Percentiles rank a stretch among this genome's conserved stretches.
Evolutionary conservation across 805 yeast species (phyloP).

Genomic region (Schwanniomyces vanrijiae): DNA sequence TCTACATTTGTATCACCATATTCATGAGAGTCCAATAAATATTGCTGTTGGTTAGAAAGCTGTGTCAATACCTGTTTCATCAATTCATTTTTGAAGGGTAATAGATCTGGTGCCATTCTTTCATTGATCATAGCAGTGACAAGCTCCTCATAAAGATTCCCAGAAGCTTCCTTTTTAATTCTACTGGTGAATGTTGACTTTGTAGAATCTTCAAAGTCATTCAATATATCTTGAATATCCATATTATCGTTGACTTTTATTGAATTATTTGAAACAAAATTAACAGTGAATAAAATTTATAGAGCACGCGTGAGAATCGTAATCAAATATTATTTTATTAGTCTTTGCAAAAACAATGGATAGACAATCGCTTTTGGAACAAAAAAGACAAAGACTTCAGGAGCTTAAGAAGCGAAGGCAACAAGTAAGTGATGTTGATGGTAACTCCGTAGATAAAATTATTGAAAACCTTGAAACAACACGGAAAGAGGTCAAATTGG

Average conservation of each 20-base stretch:
- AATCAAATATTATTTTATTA: not conserved
- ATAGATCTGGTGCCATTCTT: constrained; percentile 81
- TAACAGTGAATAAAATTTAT: not conserved
- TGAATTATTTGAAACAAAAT: not conserved
- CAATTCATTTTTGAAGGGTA: constrained; percentile 66
- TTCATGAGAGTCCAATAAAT: constrained; percentile 74
- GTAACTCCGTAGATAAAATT: constrained; percentile 13
- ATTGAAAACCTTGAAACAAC: constrained; percentile 11
- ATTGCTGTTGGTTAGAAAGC: constrained; percentile 69
- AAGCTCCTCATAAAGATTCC: constrained; percentile 43
- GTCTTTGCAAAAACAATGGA: constrained; percentile 23
- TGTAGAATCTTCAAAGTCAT: constrained; percentile 52
- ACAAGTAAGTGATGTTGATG: constrained; percentile 30
- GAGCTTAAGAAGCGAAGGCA: constrained; percentile 22
- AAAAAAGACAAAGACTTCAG: constrained; percentile 36
- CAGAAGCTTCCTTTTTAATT: not conserved
- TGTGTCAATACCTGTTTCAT: constrained; percentile 58
- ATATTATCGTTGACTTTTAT: constrained; percentile 4
- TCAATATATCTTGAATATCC: constrained; percentile 69
- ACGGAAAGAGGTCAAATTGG: constrained; percentile 5
- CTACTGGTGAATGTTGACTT: constrained; percentile 16
- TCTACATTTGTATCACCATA: constrained; percentile 57
- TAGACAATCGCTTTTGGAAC: constrained; percentile 37
- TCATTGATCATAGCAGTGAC: constrained; percentile 78
- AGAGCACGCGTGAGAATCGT: not conserved